Base-by-base conservation (phyloP, 1,284 basidiomycete genomes). In the Austroboletus rostrupii region DNA sequence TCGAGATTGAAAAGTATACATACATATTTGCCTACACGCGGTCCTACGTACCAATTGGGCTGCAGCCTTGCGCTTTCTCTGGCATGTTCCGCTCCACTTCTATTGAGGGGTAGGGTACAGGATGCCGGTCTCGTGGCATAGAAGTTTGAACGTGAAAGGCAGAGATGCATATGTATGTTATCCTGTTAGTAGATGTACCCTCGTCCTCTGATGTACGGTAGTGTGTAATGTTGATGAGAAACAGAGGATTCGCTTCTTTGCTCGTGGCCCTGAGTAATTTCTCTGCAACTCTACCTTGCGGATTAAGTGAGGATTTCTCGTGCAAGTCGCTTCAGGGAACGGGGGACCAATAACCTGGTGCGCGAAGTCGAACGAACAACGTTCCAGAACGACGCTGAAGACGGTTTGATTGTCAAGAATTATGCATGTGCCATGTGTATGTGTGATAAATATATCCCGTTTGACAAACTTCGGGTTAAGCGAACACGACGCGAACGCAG, bases 281-380 rank as follows among this genome's bases (percentile, higher is more conserved):
- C 28, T 29, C 28, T 11, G 28, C 11, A 21, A n/a, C 32, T 19
- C 33, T 36, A 32, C 42, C 52, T 29, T 21, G 52, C 45, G 52
- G 46, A 54, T 54, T 52, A 44, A 38, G 21, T 12, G 41, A 33
- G 33, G 52, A 43, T 26, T n/a, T 23, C 23, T 23, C 23, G 23
- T 23, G 23, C 23, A 26, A 26, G 23, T 7, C 23, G 23, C 5
- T 35, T 14, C 33, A n/a, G 33, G 11, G 40, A 28, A 36, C 14
- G 35, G 19, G 19, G 23, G 37, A 21, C 28, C 26, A 31, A 43
- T 37, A 36, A 33, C 21, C 17, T 21, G 23, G 23, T 1, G 23
- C 23, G 23, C 23, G 23, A 26, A 26, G 23, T 26, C 23, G 6
- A 26, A 26, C 23, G 23, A 26, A 26, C 23, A 23, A 23, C 21